These are phyloP conservation scores for Tricholoma sp. DNA, from an alignment of 768 basidiomycete genomes.

Conservation along the genomic window DNA sequence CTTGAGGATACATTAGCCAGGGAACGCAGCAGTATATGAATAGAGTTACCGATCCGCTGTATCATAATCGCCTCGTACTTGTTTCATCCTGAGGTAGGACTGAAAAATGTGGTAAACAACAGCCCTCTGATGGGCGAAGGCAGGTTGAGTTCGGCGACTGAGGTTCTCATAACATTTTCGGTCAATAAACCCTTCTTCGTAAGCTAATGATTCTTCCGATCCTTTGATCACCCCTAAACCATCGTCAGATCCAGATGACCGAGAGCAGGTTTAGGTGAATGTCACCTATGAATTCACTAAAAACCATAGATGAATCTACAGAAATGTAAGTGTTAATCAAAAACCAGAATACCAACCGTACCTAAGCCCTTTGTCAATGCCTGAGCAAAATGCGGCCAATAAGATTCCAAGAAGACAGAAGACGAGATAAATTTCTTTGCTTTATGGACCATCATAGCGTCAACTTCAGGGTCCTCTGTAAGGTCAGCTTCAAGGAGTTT, in stretches of 20 bases:
- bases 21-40: background rate
- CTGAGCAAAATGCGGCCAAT: background rate
- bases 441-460: background rate
- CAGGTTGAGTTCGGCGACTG: slow-evolving; percentile 46
- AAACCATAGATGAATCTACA: slow-evolving; percentile 57
- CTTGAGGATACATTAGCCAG: slow-evolving; percentile 22
- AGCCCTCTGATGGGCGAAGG: slow-evolving; percentile 46
- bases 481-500: background rate
- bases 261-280: background rate
- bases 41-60: slow-evolving; percentile 49
- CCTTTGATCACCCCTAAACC: slow-evolving; percentile 57
- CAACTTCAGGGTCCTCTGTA: too few relatives aligned
- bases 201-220: slow-evolving; percentile 45
- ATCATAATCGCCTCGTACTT: slow-evolving; percentile 40
- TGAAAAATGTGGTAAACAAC: slow-evolving; percentile 50
- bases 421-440: background rate
- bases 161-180: slow-evolving; percentile 39
- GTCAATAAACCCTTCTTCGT: slow-evolving; percentile 35
- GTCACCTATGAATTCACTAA: slow-evolving; percentile 61
- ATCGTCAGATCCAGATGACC: background rate
- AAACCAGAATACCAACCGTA: background rate
- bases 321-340: background rate
- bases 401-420: background rate
- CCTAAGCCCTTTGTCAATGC: background rate
- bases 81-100: slow-evolving; percentile 43